Conservation (phyloP, 768 basidiomycete genomes). For the Hygrophorus pudorinus region DNA sequence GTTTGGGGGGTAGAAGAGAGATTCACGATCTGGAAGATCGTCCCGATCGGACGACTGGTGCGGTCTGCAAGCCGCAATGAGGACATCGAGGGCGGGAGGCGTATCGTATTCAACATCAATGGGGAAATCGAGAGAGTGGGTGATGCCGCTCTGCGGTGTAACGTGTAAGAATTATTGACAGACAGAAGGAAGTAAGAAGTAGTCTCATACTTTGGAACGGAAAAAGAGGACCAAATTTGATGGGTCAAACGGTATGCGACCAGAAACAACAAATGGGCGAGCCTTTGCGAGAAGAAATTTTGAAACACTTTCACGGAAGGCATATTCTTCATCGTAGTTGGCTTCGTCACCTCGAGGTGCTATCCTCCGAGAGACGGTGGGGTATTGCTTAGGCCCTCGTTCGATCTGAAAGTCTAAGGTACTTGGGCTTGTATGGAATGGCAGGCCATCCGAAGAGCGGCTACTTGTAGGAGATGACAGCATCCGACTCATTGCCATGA, state of each 20-base stretch:
- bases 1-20: constrained; percentile 61
- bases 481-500: no score
- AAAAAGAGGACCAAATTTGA: constrained; percentile 66
- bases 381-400: constrained; percentile 29
- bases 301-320: constrained; percentile 45
- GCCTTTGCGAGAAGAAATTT: constrained; percentile 49
- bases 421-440: constrained; percentile 18
- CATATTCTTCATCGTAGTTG: constrained; percentile 37
- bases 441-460: neutral
- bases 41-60: constrained; percentile 46
- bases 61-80: constrained; percentile 65
- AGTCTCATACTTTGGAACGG: constrained; percentile 52
- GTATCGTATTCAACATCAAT: constrained; percentile 66
- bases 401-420: constrained; percentile 60
- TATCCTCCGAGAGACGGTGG: constrained; percentile 23
- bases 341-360: constrained; percentile 19
- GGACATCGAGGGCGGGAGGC: constrained; percentile 69
- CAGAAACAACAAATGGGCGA: constrained; percentile 53
- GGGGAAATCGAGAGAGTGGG: constrained; percentile 75
- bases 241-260: constrained; percentile 62
- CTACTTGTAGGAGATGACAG: neutral
- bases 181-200: neutral
- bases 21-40: constrained; percentile 49
- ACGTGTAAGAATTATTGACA: neutral
- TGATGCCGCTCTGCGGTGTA: constrained; percentile 55